Evolutionary conservation across 352 stramenopile species (phyloP).

Genomic region (Pythium biforme): DNA sequence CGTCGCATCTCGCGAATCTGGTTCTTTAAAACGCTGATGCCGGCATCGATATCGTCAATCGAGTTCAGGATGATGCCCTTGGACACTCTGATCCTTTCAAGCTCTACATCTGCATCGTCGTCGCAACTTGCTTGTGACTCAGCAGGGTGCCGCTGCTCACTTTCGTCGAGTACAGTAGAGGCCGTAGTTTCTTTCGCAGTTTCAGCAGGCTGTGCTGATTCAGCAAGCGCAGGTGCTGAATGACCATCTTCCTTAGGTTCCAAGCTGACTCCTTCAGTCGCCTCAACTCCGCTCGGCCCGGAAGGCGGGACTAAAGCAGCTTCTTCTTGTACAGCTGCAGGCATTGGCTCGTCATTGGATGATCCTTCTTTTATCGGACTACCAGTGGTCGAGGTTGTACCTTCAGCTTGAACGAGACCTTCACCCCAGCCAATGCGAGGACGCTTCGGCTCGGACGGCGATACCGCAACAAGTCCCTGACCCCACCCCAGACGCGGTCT

Average conservation of each 20-base stretch:
- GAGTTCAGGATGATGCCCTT: constrained; percentile 82
- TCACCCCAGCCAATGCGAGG: constrained; percentile 82
- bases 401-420: constrained; percentile 51
- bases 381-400: constrained; percentile 4
- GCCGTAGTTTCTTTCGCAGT: too few species aligned
- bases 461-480: constrained; percentile 73
- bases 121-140: background rate
- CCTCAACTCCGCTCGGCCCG: background rate
- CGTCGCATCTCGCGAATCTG: constrained; percentile 57
- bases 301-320: background rate
- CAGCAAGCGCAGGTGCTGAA: background rate
- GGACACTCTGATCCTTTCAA: constrained; percentile 31
- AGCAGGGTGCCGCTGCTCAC: background rate
- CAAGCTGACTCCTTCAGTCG: background rate
- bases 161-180: background rate
- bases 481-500: constrained; percentile 77
- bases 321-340: background rate
- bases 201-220: background rate
- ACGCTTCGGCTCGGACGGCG: constrained; percentile 62
- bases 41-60: constrained; percentile 74
- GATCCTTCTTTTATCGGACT: constrained; percentile 1
- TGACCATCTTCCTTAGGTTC: background rate
- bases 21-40: constrained; percentile 69
- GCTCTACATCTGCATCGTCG: constrained; percentile 15
- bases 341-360: background rate